Evolutionary conservation across 352 stramenopile species (phyloP).

Genomic region (Pythium utonaiense): DNA sequence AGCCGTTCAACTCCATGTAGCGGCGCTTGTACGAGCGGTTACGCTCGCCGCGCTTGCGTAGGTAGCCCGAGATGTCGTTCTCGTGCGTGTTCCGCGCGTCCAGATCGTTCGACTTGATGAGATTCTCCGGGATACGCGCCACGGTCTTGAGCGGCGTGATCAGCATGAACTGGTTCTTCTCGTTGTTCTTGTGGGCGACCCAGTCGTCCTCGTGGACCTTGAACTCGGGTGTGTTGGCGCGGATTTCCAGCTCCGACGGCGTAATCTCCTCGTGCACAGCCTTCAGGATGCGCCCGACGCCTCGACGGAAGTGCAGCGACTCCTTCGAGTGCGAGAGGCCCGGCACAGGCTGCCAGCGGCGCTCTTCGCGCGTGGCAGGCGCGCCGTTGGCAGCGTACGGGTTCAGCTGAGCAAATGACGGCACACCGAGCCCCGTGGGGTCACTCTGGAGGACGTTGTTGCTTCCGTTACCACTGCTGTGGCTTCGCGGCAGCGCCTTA

Average conservation of each 20-base stretch:
- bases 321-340: slow-evolving; percentile 80
- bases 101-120: slow-evolving; percentile 64
- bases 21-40: slow-evolving; percentile 81
- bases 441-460: slow-evolving; percentile 72
- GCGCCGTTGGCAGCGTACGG: slow-evolving; percentile 50
- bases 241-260: slow-evolving; percentile 75
- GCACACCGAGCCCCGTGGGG: slow-evolving; percentile 84
- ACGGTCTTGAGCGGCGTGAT: slow-evolving; percentile 85
- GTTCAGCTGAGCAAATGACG: slow-evolving; percentile 73
- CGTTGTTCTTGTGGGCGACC: slow-evolving; percentile 77
- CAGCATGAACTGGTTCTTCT: slow-evolving; percentile 66
- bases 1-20: slow-evolving; percentile 83
- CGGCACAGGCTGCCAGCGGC: slow-evolving; percentile 73
- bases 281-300: slow-evolving; percentile 72
- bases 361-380: slow-evolving; percentile 30
- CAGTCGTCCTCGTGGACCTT: slow-evolving; percentile 84
- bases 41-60: slow-evolving; percentile 81
- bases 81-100: slow-evolving; percentile 34
- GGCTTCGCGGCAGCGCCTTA: background rate
- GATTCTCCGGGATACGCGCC: slow-evolving; percentile 56
- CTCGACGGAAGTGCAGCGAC: slow-evolving; percentile 71
- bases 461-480: slow-evolving; percentile 2
- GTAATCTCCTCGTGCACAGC: slow-evolving; percentile 79
- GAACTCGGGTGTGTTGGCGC: slow-evolving; percentile 88
- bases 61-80: slow-evolving; percentile 60